Base-by-base conservation (phyloP, 805 yeast species). In the Schwanniomyces yamadae region DNA sequence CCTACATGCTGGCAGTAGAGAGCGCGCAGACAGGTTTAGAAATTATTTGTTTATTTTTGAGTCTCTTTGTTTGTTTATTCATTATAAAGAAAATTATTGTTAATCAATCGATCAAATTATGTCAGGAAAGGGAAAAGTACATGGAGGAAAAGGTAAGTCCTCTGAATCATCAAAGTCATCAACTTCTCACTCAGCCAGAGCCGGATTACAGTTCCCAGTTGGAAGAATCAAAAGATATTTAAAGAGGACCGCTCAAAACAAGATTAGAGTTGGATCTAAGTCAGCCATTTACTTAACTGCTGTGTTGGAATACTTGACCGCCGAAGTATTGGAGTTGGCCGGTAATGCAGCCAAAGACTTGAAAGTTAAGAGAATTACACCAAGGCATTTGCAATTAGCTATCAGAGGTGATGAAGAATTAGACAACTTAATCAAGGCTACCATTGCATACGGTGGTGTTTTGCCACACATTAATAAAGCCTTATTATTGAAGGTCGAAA, bases 371-470 rank as follows among this genome's bases (percentile, higher is more conserved):
- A 88, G 98, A 82, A 90, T 90, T 62, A 89, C 96, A 13, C 98
- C 98, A 57, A 86, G 98, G 71, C 98, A 90, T 66, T 75, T 90
- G 58, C 96, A 90, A 67, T 77, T 90, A 57, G 98, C 98, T 44
- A 90, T 90, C 58, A 87, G 98, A 73, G 96, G 96, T 61, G 98
- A 91, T 66, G 98, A 91, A 66, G 98, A 91, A 69, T 80, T 91
- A 65, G 96, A 90, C 72, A 82, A 88, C 47, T 77, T 91, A 59
- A 84, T 91, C 59, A 83, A 87, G 68, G 95, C 96, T 40, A 91
- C 97, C 41, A 91, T 91, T 61, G 96, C 97, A 26, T 88, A 83
- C 52, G 98, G 98, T 75, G 98, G 98, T 82, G 98, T 91, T 37
- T 73, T 91, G 63, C 98, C 98, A 37, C 95, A 88, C 61, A 86